Evolutionary conservation across 2,329 filamentous ascomycete species (phyloP).

Genomic region (Sclerotinia sclerotiorum): DNA sequence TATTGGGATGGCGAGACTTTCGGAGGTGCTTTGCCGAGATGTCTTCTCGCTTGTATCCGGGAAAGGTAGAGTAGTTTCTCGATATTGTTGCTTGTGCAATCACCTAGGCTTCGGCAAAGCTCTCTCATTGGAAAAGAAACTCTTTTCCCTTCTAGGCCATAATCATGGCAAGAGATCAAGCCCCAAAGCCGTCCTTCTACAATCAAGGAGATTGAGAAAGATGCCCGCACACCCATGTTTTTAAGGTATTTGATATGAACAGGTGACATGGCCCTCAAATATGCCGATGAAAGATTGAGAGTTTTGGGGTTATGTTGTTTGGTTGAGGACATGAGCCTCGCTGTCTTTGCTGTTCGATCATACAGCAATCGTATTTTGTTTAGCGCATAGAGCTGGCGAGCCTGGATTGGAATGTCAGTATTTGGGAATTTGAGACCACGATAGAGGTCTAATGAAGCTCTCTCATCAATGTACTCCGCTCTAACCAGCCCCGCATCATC

Average conservation of each 20-base stretch:
- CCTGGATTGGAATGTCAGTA: conserved; percentile 83
- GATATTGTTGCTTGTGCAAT: conserved; percentile 54
- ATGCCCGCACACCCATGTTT: conserved; percentile 87
- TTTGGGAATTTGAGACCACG: conserved; percentile 87
- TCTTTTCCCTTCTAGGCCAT: conserved; percentile 64
- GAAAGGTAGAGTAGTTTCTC: conserved; percentile 27
- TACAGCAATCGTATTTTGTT: conserved; percentile 89
- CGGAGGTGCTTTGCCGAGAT: conserved; percentile 16
- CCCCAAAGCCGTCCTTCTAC: conserved; percentile 86
- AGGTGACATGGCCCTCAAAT: conserved; percentile 85
- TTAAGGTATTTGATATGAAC: conserved; percentile 84
- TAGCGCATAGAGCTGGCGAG: conserved; percentile 79
- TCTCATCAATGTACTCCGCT: conserved; percentile 79
- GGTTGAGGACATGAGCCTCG: conserved; percentile 77
- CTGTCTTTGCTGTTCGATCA: conserved; percentile 76
- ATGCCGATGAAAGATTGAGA: conserved; percentile 69
- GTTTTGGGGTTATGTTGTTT: conserved; percentile 70
- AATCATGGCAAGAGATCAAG: conserved; percentile 81
- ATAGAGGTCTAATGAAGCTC: conserved; percentile 79
- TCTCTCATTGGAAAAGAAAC: conserved; percentile 51
- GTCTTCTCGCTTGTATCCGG: conserved; percentile 26
- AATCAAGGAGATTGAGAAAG: conserved; percentile 92
- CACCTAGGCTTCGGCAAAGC: conserved; percentile 66
- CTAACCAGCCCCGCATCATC: conserved; percentile 82
- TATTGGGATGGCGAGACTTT: conserved; percentile 27